Conservation (phyloP, 2,329 filamentous ascomycete genomes). For the Ramularia collo-cygni region DNA sequence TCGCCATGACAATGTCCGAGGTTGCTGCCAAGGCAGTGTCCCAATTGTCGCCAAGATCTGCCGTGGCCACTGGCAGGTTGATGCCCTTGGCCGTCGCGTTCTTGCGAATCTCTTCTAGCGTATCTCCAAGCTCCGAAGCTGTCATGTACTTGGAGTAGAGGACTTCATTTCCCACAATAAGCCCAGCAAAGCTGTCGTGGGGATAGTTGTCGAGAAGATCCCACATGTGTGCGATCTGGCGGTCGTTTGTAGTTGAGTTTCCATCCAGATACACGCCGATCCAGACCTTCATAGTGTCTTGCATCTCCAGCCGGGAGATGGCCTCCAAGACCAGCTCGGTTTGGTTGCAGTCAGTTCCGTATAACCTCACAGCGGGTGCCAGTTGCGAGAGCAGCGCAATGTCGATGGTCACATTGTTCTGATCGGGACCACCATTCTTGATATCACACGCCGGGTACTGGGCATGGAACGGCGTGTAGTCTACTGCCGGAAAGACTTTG, state of each 20-base stretch:
- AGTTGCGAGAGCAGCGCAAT: constrained; percentile 84
- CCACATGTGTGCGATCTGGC: constrained; percentile 81
- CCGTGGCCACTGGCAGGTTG: constrained; percentile 72
- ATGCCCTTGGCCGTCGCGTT: constrained; percentile 64
- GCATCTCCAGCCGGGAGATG: constrained; percentile 64
- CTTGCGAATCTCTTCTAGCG: constrained; percentile 62
- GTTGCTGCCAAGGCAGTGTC: constrained; percentile 57
- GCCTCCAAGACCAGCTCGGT: constrained; percentile 88
- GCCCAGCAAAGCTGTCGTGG: constrained; percentile 49
- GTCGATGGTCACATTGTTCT: constrained; percentile 92
- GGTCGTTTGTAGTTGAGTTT: constrained; percentile 73
- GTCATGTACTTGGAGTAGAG: constrained; percentile 61
- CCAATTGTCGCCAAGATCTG: constrained; percentile 88
- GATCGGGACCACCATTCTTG: constrained; percentile 62
- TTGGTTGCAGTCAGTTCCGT: constrained; percentile 96
- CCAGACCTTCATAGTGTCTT: constrained; percentile 76
- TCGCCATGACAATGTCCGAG: constrained; percentile 89
- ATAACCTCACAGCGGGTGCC: constrained; percentile 79
- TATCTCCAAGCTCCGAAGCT: constrained; percentile 51
- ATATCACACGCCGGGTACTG: constrained; percentile 80
- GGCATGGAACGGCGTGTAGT: constrained; percentile 86
- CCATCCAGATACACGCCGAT: constrained; percentile 87
- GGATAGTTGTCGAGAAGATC: constrained; percentile 63
- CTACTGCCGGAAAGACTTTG: constrained; percentile 91
- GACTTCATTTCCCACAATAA: constrained; percentile 59